phyloP scores from a whole-genome alignment of 176 grass and related monocot species.

The Bothriochloa decipiens region DNA sequence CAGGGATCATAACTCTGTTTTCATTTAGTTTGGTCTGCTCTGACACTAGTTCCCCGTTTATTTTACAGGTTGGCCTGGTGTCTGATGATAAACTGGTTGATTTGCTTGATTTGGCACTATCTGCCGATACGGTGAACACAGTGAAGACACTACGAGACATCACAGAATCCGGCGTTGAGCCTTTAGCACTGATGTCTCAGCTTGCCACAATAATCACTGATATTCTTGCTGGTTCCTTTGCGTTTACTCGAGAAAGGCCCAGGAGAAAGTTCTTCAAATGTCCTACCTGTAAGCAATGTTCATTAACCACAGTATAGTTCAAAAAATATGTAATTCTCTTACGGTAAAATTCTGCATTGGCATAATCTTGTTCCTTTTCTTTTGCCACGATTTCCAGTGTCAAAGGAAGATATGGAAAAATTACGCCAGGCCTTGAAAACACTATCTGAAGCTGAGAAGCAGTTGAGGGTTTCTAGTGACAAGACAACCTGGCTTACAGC shows the following conservation, averaged over 20 bases:
- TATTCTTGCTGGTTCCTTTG: constrained; percentile 88
- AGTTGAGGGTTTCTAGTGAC: constrained; percentile 71
- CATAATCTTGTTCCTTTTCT: background rate
- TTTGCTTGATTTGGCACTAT: constrained; percentile 86
- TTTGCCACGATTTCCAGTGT: constrained; percentile 57
- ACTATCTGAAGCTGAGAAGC: constrained; percentile 78
- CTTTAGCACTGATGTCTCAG: constrained; percentile 88
- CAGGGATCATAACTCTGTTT: constrained; percentile 16
- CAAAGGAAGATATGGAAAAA: constrained; percentile 77
- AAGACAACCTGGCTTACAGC: constrained; percentile 79
- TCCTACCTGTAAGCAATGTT: constrained; percentile 57
- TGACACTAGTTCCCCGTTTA: constrained; percentile 26
- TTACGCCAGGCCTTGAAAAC: constrained; percentile 68
- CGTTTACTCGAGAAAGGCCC: constrained; percentile 63
- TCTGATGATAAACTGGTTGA: constrained; percentile 91
- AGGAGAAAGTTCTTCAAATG: constrained; percentile 73
- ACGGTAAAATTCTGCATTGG: background rate
- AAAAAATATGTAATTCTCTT: constrained; percentile 23
- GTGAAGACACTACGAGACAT: constrained; percentile 83
- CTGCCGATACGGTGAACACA: constrained; percentile 80
- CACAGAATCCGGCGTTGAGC: constrained; percentile 86
- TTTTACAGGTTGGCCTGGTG: constrained; percentile 78
- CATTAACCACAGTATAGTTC: constrained; percentile 13
- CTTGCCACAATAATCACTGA: constrained; percentile 95
- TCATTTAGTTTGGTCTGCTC: background rate